phyloP scores from a whole-genome alignment of 257 asterid species.

The Voacanga thouarsii region DNA sequence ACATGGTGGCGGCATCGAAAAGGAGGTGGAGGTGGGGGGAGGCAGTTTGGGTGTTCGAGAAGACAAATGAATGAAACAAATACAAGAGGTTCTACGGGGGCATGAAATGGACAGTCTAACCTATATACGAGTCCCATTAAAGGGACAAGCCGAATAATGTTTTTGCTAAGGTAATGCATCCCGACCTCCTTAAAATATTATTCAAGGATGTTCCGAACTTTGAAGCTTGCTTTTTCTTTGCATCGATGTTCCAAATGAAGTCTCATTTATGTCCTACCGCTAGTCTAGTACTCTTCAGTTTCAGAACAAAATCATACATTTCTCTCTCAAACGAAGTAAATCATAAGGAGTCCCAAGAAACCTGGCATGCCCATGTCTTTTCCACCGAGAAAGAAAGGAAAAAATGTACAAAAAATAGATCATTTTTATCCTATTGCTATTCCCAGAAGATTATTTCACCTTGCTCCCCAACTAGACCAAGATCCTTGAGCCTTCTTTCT shows the following conservation, averaged over 20 bases:
- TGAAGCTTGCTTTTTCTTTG: not conserved
- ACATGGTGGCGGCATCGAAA: too few species aligned
- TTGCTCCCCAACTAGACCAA: constrained; percentile 93
- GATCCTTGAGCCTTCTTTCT: constrained; percentile 89
- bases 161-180: not conserved
- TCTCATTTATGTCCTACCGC: not conserved
- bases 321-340: not conserved
- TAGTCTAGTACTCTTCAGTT: not conserved
- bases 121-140: not conserved
- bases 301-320: not conserved
- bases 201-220: not conserved
- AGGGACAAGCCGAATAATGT: not conserved
- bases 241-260: not conserved
- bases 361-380: not conserved
- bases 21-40: too few species aligned
- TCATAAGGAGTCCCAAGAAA: not conserved
- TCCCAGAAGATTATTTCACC: constrained; percentile 98
- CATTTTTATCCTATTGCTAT: not conserved
- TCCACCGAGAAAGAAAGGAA: not conserved
- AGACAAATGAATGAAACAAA: not conserved
- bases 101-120: not conserved
- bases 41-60: too few species aligned
- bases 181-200: not conserved
- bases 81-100: not conserved
- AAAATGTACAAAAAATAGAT: not conserved